phyloP scores from a whole-genome alignment of 2,329 filamentous ascomycete genomes.

The Trichoderma lentiforme region DNA sequence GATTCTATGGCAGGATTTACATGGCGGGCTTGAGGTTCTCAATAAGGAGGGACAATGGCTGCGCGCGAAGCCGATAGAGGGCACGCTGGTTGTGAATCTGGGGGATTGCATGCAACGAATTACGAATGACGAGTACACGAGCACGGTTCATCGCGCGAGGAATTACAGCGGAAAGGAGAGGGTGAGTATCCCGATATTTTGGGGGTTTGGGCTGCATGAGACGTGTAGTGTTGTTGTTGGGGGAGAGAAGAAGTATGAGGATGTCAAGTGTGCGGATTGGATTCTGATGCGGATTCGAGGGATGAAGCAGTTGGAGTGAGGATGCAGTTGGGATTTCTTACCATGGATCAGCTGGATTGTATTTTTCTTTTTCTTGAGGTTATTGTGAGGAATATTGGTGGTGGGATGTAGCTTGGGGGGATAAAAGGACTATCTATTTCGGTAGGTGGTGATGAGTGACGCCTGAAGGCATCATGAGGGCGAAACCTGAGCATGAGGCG shows the following conservation, averaged over 20 bases:
- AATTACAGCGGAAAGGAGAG: slow-evolving; percentile 40
- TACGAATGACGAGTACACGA: slow-evolving; percentile 48
- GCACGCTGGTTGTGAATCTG: slow-evolving; percentile 50
- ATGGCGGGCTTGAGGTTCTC: slow-evolving; percentile 44
- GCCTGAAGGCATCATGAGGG: background rate
- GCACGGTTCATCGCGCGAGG: slow-evolving; percentile 47
- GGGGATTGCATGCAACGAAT: slow-evolving; percentile 50
- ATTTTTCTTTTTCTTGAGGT: background rate
- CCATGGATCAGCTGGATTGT: background rate
- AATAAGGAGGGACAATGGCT: slow-evolving; percentile 41
- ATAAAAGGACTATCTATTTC: background rate
- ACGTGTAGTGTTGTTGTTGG: slow-evolving; percentile 39
- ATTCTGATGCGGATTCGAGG: slow-evolving; percentile 32
- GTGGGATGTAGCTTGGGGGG: background rate
- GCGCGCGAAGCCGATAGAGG: slow-evolving; percentile 38
- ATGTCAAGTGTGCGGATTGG: slow-evolving; percentile 41
- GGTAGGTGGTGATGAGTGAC: background rate
- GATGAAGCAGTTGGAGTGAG: slow-evolving; percentile 28
- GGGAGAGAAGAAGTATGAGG: slow-evolving; percentile 37
- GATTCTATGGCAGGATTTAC: slow-evolving; percentile 43
- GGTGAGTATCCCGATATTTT: slow-evolving; percentile 47
- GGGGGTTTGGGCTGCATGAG: slow-evolving; percentile 40
- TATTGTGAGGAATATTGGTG: background rate
- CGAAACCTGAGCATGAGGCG: background rate
- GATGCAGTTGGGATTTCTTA: background rate